Base-by-base conservation (phyloP, 2,329 filamentous ascomycete genomes). In the Arachnomyces sp. region DNA sequence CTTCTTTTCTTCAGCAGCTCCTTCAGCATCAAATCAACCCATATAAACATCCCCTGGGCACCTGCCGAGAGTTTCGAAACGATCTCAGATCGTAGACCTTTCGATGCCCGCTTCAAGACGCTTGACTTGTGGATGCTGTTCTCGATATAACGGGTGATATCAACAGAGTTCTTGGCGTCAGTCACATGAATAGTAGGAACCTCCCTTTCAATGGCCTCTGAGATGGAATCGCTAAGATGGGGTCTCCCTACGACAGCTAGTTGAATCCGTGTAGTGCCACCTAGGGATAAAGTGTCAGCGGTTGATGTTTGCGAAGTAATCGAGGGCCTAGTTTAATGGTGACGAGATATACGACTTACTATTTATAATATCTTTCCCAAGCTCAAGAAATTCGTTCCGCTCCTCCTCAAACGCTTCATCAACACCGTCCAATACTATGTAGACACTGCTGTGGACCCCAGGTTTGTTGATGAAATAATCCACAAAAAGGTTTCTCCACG, bases 1-100 rank as follows among this genome's bases (percentile, higher is more conserved):
- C 63, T 58, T 0, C 68, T 25, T 25, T 25, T 25, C 20, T 9
- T 25, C 20, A 35, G 14, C 15, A 73, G 55, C 36, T 76, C 72
- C 4, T 66, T 66, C 2, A 76, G 41, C 69, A 73, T 72, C 33
- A 72, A 65, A 40, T 71, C 66, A 34, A 69, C 70, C 34, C 70
- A 59, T 14, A 72, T 68, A 46, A 73, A 73, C 13, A 72, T 60
- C 0, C 69, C 70, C 14, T 69, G 64, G 1, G 68, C 68, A 14
- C 66, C 63, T 4, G 58, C 57, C 3, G 58, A 57, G 50, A 72
- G 59, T 6, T 58, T 61, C 2, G 61, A 50, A 2, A 67, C 56
- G 3, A 72, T 60, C 25, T 64, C 58, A 11, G 59, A 15, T 11
- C 45, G 42, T 15, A 51, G 20, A 9, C 5, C 9, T 46, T 43